These are phyloP conservation scores for Sporopachydermia quercuum DNA, from an alignment of 805 yeast genomes.

Conservation along the genomic window DNA sequence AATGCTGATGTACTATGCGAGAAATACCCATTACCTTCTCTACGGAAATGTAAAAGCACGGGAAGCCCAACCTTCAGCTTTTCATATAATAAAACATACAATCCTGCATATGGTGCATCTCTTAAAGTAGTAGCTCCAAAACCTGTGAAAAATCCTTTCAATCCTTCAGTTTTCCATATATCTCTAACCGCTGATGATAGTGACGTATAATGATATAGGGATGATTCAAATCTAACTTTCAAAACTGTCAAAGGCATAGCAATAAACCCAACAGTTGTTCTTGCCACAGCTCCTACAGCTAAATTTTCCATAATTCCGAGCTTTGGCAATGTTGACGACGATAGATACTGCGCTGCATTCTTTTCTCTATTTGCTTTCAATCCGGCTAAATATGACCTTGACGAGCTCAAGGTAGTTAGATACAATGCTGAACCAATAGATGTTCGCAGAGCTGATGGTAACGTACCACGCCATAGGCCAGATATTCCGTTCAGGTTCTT, in stretches of 20 bases:
- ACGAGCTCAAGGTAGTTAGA: constrained; percentile 50
- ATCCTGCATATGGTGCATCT: constrained; percentile 94
- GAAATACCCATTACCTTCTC: constrained; percentile 2
- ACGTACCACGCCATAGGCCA: constrained; percentile 84
- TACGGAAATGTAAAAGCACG: constrained; percentile 15
- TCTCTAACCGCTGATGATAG: constrained; percentile 42
- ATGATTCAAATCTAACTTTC: constrained; percentile 82
- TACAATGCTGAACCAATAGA: constrained; percentile 85
- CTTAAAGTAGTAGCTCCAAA: constrained; percentile 75
- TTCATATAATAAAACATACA: constrained; percentile 79
- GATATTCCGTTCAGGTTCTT: constrained; percentile 11
- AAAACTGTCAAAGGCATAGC: constrained; percentile 93
- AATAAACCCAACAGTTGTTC: constrained; percentile 69
- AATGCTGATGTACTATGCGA: constrained; percentile 27
- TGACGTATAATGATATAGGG: constrained; percentile 53
- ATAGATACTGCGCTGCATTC: constrained; percentile 3
- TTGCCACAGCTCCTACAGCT: constrained; percentile 58
- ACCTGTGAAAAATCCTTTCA: constrained; percentile 71
- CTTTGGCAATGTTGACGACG: constrained; percentile 47
- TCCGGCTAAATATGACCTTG: constrained; percentile 37
- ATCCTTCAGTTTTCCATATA: constrained; percentile 37
- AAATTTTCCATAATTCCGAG: constrained; percentile 57
- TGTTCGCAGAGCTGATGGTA: constrained; percentile 82
- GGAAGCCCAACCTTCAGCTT: constrained; percentile 48
- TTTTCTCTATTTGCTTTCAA: constrained; percentile 9